Conservation (phyloP, 2,329 filamentous ascomycete species). For the Zasmidium cellare region DNA sequence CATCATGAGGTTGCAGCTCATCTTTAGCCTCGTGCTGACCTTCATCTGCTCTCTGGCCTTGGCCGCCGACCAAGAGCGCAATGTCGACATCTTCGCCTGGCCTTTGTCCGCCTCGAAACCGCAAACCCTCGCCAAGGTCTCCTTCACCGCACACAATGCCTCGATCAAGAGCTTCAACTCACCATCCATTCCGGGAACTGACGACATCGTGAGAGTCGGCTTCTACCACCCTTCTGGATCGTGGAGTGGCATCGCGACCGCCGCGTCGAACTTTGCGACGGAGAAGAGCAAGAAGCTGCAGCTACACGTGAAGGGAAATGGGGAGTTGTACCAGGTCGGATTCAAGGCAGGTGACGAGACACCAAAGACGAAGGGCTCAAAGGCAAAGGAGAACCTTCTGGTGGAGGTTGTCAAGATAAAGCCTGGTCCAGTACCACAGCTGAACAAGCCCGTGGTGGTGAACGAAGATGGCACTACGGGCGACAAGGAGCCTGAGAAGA, state of each 20-base stretch:
- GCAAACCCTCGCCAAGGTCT: constrained; percentile 44
- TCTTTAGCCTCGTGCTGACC: constrained; percentile 37
- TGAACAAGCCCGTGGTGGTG: constrained; percentile 57
- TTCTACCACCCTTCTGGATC: constrained; percentile 39
- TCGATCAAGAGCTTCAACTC: constrained; percentile 41
- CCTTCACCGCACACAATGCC: constrained; percentile 42
- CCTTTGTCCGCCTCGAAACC: constrained; percentile 37
- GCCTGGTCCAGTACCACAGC: constrained; percentile 41
- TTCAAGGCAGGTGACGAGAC: constrained; percentile 39
- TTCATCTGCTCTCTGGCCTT: constrained; percentile 36
- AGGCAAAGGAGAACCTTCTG: constrained; percentile 38
- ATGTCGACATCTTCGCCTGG: constrained; percentile 38
- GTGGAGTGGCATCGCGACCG: constrained; percentile 49
- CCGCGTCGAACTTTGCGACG: constrained; percentile 43
- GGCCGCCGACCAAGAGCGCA: constrained; percentile 25
- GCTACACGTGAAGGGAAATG: constrained; percentile 45
- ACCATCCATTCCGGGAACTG: constrained; percentile 31
- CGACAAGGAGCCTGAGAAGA: constrained; percentile 48
- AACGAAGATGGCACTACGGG: constrained; percentile 57
- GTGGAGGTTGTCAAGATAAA: constrained; percentile 43
- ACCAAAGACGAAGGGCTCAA: constrained; percentile 15
- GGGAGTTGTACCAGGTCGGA: constrained; percentile 47
- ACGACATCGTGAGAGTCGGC: constrained; percentile 46
- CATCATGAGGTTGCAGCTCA: constrained; percentile 37
- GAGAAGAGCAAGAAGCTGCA: constrained; percentile 45